Evolutionary conservation across 2,329 filamentous ascomycete genomes (phyloP).

Genomic region (Fusarium praegraminearum): DNA sequence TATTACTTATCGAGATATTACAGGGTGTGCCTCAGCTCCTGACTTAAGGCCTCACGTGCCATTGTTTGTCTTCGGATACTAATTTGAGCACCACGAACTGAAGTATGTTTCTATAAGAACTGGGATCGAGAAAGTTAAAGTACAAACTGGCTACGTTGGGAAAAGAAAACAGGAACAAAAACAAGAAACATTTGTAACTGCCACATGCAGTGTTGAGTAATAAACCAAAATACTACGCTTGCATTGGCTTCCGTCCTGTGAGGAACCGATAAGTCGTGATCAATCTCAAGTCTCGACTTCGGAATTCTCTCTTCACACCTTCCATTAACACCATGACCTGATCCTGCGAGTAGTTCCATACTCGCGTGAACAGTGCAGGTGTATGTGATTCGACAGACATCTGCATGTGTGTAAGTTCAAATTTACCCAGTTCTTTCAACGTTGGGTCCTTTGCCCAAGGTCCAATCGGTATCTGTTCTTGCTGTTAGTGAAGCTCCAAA

Average conservation of each 20-base stretch:
- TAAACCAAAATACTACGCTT: not conserved
- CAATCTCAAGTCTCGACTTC: conserved; percentile 34
- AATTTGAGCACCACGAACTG: not conserved
- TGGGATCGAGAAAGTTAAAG: not conserved
- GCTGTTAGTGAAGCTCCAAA: too few species aligned
- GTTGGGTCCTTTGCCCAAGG: conserved; percentile 54
- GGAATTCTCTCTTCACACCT: conserved; percentile 63
- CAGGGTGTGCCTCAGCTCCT: not conserved
- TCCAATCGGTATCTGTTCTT: conserved; percentile 53
- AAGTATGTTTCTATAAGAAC: not conserved
- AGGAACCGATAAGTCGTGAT: conserved; percentile 44
- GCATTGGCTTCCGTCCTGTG: conserved; percentile 23
- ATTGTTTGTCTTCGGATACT: not conserved
- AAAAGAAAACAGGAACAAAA: not conserved
- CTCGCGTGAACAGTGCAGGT: conserved; percentile 55
- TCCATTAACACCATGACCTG: conserved; percentile 58
- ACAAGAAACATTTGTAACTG: too few species aligned
- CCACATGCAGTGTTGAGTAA: not conserved
- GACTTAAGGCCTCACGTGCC: not conserved
- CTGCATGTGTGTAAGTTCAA: conserved; percentile 56
- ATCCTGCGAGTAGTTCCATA: conserved; percentile 55
- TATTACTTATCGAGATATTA: not conserved
- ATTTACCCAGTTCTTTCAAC: conserved; percentile 54
- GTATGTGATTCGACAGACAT: conserved; percentile 59
- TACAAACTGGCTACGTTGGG: too few species aligned